Percentiles rank a stretch among this genome's conserved stretches.
Evolutionary conservation across 352 stramenopile species (phyloP).

Genomic region (Globisporangium carolinianum): DNA sequence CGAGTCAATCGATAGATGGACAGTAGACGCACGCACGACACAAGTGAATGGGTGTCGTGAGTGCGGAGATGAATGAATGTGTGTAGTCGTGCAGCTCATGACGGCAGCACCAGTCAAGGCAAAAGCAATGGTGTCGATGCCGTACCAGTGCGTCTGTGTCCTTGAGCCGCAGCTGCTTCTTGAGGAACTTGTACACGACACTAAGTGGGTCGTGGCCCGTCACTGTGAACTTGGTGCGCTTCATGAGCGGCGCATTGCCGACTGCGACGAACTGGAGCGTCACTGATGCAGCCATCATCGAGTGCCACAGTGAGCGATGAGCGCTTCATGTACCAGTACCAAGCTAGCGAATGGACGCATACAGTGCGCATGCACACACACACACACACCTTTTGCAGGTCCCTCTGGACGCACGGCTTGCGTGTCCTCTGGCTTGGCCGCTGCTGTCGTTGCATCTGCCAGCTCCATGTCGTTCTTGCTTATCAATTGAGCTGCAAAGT

Average conservation of each 20-base stretch:
- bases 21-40: too few relatives aligned
- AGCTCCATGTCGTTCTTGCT: constrained; percentile 5
- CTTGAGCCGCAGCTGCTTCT: constrained; percentile 76
- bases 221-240: constrained; percentile 85
- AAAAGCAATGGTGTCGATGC: too few relatives aligned
- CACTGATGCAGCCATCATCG: constrained; percentile 24
- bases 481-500: too few relatives aligned
- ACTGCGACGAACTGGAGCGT: constrained; percentile 81
- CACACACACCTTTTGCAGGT: constrained; percentile 11
- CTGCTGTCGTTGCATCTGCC: constrained; percentile 2
- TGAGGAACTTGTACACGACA: constrained; percentile 82
- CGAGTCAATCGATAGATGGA: not conserved
- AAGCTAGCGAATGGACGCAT: too few relatives aligned
- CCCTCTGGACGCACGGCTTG: constrained; percentile 8
- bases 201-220: constrained; percentile 67
- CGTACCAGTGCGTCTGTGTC: constrained; percentile 61
- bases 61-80: not conserved
- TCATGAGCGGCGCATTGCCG: constrained; percentile 78
- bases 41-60: not conserved
- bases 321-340: too few relatives aligned
- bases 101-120: not conserved
- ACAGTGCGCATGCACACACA: not conserved
- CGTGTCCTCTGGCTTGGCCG: not conserved
- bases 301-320: too few relatives aligned
- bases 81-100: not conserved